Conservation (phyloP, 192 early-diverging fungal genomes). For the Dimargaris xerosporica region DNA sequence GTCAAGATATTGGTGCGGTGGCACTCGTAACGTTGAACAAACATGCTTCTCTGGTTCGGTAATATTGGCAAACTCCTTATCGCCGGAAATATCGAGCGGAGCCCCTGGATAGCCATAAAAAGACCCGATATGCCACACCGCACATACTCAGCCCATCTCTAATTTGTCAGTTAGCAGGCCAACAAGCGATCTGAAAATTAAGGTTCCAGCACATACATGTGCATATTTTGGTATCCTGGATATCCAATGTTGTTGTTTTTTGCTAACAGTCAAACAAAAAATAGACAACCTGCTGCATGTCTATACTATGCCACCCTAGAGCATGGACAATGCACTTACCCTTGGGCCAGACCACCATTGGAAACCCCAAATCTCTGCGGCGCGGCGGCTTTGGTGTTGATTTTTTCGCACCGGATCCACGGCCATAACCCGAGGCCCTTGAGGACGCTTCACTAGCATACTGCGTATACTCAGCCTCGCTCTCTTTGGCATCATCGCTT, state of each 20-base stretch:
- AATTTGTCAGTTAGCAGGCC: too few relatives aligned
- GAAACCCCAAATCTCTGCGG: background rate
- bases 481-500: background rate
- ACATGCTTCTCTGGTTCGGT: conserved; percentile 40
- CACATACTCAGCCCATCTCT: too few relatives aligned
- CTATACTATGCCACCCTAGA: too few relatives aligned
- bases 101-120: background rate
- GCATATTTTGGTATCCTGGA: too few relatives aligned
- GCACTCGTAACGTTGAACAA: conserved; percentile 65
- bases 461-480: background rate
- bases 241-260: too few relatives aligned
- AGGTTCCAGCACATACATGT: too few relatives aligned
- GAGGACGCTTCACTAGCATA: background rate
- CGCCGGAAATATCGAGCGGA: conserved; percentile 2
- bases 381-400: background rate
- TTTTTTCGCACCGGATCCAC: background rate
- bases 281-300: too few relatives aligned
- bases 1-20: conserved; percentile 67
- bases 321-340: background rate
- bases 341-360: conserved; percentile 6
- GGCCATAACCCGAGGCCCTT: background rate
- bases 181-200: too few relatives aligned
- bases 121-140: too few relatives aligned
- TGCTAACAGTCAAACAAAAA: too few relatives aligned
- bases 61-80: background rate